A percentile compares a stretch with the other conserved stretches of the same genome.
These are phyloP conservation scores for Xylariaceae sp. DNA, from an alignment of 2,329 filamentous ascomycete species.

Conservation along the genomic window DNA sequence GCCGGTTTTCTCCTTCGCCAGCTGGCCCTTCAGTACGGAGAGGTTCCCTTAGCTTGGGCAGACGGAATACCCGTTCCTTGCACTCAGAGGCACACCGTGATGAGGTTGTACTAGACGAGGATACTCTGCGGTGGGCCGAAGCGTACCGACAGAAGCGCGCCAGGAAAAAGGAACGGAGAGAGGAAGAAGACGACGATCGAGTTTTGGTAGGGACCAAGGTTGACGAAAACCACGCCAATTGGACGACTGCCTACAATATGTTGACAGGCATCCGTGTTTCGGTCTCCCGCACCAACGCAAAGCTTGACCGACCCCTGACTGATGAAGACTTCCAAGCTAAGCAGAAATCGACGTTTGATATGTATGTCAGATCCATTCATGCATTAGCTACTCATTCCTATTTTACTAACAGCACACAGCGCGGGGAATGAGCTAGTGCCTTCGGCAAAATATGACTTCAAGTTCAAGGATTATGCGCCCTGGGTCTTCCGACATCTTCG, in stretches of 20 bases:
- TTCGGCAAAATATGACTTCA: slow-evolving; percentile 99
- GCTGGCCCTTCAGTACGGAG: slow-evolving; percentile 68
- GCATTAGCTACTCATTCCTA: neutral
- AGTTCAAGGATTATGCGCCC: slow-evolving; percentile 99
- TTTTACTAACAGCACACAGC: slow-evolving; percentile 55
- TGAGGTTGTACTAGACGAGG: slow-evolving; percentile 85
- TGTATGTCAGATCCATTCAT: slow-evolving; percentile 63
- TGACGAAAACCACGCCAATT: slow-evolving; percentile 95
- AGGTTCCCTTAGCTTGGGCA: slow-evolving; percentile 81
- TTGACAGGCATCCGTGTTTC: slow-evolving; percentile 97
- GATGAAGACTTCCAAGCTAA: slow-evolving; percentile 91
- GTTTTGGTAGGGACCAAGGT: slow-evolving; percentile 97
- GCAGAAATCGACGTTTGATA: slow-evolving; percentile 99
- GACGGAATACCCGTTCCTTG: slow-evolving; percentile 83
- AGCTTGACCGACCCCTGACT: slow-evolving; percentile 88
- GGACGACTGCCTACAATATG: slow-evolving; percentile 99
- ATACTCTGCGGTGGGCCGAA: slow-evolving; percentile 90
- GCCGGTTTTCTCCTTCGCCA: slow-evolving; percentile 77
- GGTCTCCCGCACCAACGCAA: slow-evolving; percentile 94
- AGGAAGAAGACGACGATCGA: slow-evolving; percentile 90
- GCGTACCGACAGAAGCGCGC: slow-evolving; percentile 90
- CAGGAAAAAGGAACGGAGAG: slow-evolving; percentile 82
- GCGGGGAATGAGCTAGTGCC: slow-evolving; percentile 97
- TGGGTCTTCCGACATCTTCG: slow-evolving; percentile 98
- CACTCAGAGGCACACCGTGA: slow-evolving; percentile 85